Evolutionary conservation across 306 rosid genomes (phyloP), one percentile per base, ranked within the genome.

Genomic region (Cucumis cinereus): DNA sequence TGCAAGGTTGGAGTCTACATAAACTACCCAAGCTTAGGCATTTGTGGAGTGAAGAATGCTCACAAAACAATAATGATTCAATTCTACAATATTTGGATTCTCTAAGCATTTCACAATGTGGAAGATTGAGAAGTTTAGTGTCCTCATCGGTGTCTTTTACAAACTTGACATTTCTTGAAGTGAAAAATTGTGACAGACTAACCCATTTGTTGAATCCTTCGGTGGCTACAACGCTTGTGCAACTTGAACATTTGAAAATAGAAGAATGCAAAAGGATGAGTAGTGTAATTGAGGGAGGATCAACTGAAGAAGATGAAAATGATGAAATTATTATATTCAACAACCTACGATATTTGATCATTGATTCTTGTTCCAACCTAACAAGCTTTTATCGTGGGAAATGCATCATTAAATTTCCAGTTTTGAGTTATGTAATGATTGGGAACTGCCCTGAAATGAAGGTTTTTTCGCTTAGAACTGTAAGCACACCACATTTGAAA

Each of bases 11-110:
- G 12, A 1, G 0, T 64, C 26, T 67, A 20, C 38, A 17, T 1
- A 20, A 67, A 19, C 3, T 67, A 24, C 30, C 47, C 24, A 67
- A 67, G 73, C 73, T 67, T 36, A 38, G 3, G 30, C 49, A n/a
- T 35, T 38, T 67, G 14, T 36, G 73, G 52, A 4, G 11, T 19
- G 41, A 33, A 30, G 33, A 30, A 38, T 9, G 8, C 50, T 67
- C 73, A 26, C 35, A 26, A 2, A 30, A 30, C 5, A 20, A 33
- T 4, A 38, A 3, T 17, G 3, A 0, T 1, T 11, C 52, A 67
- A 0, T 4, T 4, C n/a, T 67, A 2, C 19, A 1, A 22, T 0
- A 40, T 9, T 20, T 67, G 53, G 0, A 0, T 0, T 0, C 0
- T 10, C 16, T 67, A 38, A 0, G 0, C 7, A 36, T 67, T 38